Percentiles rank a stretch among this genome's conserved stretches.
phyloP scores from a whole-genome alignment of 1,284 basidiomycete genomes.

The Malassezia dermatis region DNA sequence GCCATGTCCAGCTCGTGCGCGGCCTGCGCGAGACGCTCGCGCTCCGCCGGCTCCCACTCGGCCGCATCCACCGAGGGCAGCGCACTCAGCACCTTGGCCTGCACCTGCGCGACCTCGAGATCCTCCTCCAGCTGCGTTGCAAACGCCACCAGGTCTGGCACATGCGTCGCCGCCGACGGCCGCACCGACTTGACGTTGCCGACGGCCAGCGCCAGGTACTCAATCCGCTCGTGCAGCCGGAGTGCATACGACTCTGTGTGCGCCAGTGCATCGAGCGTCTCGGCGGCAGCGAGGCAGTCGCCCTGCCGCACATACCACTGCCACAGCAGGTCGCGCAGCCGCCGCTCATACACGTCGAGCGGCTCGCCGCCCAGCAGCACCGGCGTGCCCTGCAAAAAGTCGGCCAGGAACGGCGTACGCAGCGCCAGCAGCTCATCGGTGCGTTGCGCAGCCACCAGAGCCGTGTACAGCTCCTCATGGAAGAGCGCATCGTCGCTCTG shows the following conservation, averaged over 20 bases:
- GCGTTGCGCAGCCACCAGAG: slow-evolving; percentile 68
- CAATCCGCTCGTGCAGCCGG: slow-evolving; percentile 37
- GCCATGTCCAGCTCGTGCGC: slow-evolving; percentile 51
- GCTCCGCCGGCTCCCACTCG: slow-evolving; percentile 36
- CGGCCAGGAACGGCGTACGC: slow-evolving; percentile 69
- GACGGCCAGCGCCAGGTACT: slow-evolving; percentile 59
- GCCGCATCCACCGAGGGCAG: slow-evolving; percentile 27
- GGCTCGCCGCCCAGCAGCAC: slow-evolving; percentile 54
- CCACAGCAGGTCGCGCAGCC: slow-evolving; percentile 77
- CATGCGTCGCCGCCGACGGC: slow-evolving; percentile 52
- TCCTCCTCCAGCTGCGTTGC: slow-evolving; percentile 87
- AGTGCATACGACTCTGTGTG: slow-evolving; percentile 63
- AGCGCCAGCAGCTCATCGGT: slow-evolving; percentile 67
- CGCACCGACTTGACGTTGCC: slow-evolving; percentile 68
- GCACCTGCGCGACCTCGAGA: slow-evolving; percentile 90
- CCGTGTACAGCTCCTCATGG: slow-evolving; percentile 87
- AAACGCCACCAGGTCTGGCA: slow-evolving; percentile 78
- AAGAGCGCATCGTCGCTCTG: slow-evolving; percentile 79
- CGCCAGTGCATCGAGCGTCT: slow-evolving; percentile 73
- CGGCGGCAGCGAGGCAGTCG: slow-evolving; percentile 72
- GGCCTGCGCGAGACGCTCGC: slow-evolving; percentile 53
- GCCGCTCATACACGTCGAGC: slow-evolving; percentile 19
- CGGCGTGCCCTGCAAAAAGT: slow-evolving; percentile 74
- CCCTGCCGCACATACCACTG: slow-evolving; percentile 68
- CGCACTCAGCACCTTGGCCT: slow-evolving; percentile 60